Conservation (phyloP, 1,284 basidiomycete species). For the Rugiboletus extremiorientalis region DNA sequence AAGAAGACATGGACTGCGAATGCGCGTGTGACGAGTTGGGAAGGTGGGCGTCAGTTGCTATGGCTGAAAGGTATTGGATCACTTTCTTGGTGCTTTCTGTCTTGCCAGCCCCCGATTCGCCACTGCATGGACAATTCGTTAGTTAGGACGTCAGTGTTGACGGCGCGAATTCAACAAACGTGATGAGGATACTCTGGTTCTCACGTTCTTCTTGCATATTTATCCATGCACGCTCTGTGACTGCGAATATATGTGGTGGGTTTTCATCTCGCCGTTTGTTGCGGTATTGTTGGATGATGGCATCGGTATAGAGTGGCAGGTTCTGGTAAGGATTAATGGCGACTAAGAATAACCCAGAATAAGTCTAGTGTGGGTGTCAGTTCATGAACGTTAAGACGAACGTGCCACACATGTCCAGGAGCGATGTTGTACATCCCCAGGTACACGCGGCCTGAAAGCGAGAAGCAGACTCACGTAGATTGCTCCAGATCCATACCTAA, state of each 20-base stretch:
- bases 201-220: constrained; percentile 98
- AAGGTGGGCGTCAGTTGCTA: constrained; percentile 80
- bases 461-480: constrained; percentile 80
- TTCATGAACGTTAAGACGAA: background rate
- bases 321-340: constrained; percentile 97
- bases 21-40: constrained; percentile 63
- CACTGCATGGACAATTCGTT: constrained; percentile 47
- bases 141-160: background rate
- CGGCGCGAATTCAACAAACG: constrained; percentile 53
- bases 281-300: constrained; percentile 93
- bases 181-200: constrained; percentile 98
- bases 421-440: background rate
- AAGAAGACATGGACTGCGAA: constrained; percentile 46
- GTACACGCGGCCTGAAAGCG: background rate
- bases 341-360: constrained; percentile 95
- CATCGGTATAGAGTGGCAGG: constrained; percentile 90
- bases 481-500: constrained; percentile 88
- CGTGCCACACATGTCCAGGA: background rate
- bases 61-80: constrained; percentile 98
- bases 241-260: constrained; percentile 95
- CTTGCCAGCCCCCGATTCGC: constrained; percentile 99
- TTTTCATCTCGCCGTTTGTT: constrained; percentile 92
- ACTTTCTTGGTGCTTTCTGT: constrained; percentile 99
- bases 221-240: constrained; percentile 97
- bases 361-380: constrained; percentile 61